Evolutionary conservation across 768 basidiomycete species (phyloP).

Genomic region (Tulasnella sp.): DNA sequence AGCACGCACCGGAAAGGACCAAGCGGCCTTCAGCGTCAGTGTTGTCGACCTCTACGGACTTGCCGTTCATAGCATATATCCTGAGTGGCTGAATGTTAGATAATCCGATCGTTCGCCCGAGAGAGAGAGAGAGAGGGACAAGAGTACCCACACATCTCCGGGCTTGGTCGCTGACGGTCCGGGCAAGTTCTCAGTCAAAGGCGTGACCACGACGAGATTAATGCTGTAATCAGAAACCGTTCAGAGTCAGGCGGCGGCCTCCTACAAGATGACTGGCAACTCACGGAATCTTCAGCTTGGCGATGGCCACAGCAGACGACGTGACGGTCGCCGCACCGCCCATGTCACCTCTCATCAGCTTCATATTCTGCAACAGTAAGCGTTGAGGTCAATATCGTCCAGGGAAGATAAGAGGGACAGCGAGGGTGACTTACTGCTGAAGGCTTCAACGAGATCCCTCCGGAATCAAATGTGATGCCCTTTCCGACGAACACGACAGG

Average conservation of each 20-base stretch:
- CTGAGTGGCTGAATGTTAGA: constrained; percentile 27
- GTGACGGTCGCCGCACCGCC: constrained; percentile 79
- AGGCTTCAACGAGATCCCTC: constrained; percentile 83
- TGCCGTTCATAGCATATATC: constrained; percentile 79
- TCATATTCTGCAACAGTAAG: constrained; percentile 37
- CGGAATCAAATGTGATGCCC: constrained; percentile 79
- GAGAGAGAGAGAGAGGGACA: too few relatives aligned
- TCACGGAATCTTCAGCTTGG: constrained; percentile 69
- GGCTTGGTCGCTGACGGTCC: constrained; percentile 58
- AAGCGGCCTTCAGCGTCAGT: constrained; percentile 78
- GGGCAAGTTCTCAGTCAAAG: constrained; percentile 80
- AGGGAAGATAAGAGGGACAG: too few relatives aligned
- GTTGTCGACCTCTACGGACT: constrained; percentile 59
- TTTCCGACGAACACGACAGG: constrained; percentile 77
- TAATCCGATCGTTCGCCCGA: too few relatives aligned
- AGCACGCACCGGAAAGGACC: constrained; percentile 47
- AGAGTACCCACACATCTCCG: constrained; percentile 57
- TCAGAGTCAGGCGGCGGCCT: background rate
- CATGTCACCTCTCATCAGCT: constrained; percentile 81
- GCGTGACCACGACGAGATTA: constrained; percentile 61
- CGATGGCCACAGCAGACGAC: constrained; percentile 62
- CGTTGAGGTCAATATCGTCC: too few relatives aligned
- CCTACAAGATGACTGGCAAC: constrained; percentile 23
- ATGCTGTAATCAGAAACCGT: constrained; percentile 34
- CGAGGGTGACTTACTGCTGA: constrained; percentile 36